Conservation (phyloP, 352 stramenopile genomes). For the Phytophthora cactorum region DNA sequence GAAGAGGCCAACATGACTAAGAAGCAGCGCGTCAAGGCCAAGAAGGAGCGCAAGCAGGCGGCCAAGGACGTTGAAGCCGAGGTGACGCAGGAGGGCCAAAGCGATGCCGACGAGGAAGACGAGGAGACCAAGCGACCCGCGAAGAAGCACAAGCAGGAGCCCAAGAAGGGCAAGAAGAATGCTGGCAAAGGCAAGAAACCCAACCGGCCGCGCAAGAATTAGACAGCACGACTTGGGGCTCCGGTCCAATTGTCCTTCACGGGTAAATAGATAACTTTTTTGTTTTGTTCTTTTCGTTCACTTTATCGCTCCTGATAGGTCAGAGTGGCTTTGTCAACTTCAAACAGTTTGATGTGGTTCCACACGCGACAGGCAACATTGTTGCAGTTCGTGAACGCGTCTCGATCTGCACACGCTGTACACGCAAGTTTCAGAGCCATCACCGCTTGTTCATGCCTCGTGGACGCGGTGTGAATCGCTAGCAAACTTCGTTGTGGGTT, state of each 20-base stretch:
- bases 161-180: conserved; percentile 40
- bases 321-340: conserved; percentile 44
- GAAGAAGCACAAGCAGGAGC: conserved; percentile 61
- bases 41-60: conserved; percentile 78
- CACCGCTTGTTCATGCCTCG: conserved; percentile 48
- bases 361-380: conserved; percentile 73
- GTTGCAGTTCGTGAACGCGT: conserved; percentile 47
- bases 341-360: conserved; percentile 64
- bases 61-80: conserved; percentile 74
- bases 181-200: conserved; percentile 51
- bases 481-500: conserved; percentile 76
- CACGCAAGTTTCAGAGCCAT: conserved; percentile 51
- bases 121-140: conserved; percentile 39
- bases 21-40: conserved; percentile 78
- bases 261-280: conserved; percentile 39
- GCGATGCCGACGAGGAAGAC: conserved; percentile 56
- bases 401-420: conserved; percentile 57
- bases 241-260: conserved; percentile 25
- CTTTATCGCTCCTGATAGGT: conserved; percentile 33
- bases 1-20: conserved; percentile 83
- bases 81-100: conserved; percentile 59
- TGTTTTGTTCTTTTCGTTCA: conserved; percentile 20
- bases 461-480: conserved; percentile 53
- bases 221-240: conserved; percentile 36
- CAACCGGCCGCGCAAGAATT: conserved; percentile 49